Conservation (phyloP, 257 asterid species). For the Solanum verrucosum region DNA sequence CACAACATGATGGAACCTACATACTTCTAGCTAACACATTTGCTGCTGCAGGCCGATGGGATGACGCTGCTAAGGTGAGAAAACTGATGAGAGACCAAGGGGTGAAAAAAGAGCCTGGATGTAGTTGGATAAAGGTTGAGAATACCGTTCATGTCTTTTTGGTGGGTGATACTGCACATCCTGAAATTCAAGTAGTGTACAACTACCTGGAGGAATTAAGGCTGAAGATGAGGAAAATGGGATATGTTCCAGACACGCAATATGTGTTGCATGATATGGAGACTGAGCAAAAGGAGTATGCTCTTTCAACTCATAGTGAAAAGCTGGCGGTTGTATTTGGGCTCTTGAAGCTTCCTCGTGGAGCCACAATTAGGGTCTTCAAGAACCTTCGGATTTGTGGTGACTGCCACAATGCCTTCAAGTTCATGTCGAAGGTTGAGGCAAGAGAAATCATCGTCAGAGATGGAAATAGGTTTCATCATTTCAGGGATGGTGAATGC, state of each 20-base stretch:
- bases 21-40: constrained; percentile 58
- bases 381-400: constrained; percentile 70
- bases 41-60: constrained; percentile 50
- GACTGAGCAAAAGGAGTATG: constrained; percentile 58
- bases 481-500: constrained; percentile 59
- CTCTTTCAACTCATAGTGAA: constrained; percentile 70
- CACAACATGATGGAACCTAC: constrained; percentile 66
- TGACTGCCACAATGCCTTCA: constrained; percentile 61
- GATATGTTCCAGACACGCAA: constrained; percentile 63
- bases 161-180: constrained; percentile 62
- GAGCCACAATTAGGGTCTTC: constrained; percentile 54
- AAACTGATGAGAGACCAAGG: constrained; percentile 68
- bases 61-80: constrained; percentile 41
- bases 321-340: constrained; percentile 71
- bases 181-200: constrained; percentile 46
- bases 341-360: constrained; percentile 48
- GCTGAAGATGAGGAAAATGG: constrained; percentile 45
- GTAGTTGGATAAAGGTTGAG: constrained; percentile 71
- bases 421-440: constrained; percentile 55
- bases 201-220: constrained; percentile 38
- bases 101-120: constrained; percentile 68
- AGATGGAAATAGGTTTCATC: constrained; percentile 73
- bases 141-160: constrained; percentile 57
- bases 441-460: constrained; percentile 59
- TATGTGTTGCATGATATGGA: constrained; percentile 62